phyloP scores from a whole-genome alignment of 805 yeast genomes.

The Ogataea saltuana region DNA sequence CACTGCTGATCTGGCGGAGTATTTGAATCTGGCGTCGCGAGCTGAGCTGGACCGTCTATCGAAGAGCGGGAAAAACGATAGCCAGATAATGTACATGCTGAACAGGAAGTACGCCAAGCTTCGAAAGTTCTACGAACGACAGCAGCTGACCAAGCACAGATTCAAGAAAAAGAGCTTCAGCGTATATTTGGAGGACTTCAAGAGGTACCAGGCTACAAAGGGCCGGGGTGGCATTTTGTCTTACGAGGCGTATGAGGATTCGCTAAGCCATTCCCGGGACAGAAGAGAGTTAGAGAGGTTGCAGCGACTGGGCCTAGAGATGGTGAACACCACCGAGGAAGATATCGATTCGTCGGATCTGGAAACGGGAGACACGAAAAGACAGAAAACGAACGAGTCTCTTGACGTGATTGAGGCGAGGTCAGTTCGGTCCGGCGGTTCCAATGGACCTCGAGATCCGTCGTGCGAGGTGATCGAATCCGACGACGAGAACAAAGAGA shows the following conservation, averaged over 20 bases:
- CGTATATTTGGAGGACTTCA: conserved; percentile 33
- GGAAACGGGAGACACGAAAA: conserved; percentile 1
- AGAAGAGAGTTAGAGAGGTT: conserved; percentile 15
- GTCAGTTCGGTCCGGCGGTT: neutral
- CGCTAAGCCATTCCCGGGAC: conserved; percentile 11
- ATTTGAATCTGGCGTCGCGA: conserved; percentile 30
- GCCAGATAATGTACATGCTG: conserved; percentile 30
- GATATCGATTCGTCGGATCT: conserved; percentile 9
- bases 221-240: conserved; percentile 27
- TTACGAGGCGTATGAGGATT: conserved; percentile 30
- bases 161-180: conserved; percentile 34
- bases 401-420: neutral
- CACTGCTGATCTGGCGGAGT: conserved; percentile 37
- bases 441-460: neutral
- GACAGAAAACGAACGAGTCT: neutral
- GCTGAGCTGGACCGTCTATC: conserved; percentile 28
- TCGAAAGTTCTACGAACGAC: conserved; percentile 28
- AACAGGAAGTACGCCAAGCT: conserved; percentile 33
- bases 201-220: conserved; percentile 26
- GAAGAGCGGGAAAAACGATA: conserved; percentile 25
- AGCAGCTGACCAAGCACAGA: conserved; percentile 30
- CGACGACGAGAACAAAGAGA: conserved; percentile 3
- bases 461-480: conserved; percentile 2
- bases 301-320: conserved; percentile 18
- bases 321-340: conserved; percentile 23